Evolutionary conservation across 345 rosid genomes (phyloP).

Genomic region (Crucihimalaya himalaica): DNA sequence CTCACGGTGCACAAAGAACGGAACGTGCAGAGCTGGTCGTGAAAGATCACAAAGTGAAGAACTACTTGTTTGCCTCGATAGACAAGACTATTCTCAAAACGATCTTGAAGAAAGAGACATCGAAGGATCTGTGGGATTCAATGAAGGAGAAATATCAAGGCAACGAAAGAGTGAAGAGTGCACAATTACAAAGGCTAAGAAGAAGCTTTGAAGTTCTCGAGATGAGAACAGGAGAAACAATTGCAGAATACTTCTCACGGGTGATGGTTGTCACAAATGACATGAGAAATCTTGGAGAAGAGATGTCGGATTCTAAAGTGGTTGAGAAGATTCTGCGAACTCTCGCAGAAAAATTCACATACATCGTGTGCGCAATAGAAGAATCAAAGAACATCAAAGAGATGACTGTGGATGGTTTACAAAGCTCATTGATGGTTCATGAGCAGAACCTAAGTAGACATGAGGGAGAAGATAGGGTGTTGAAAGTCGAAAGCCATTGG

Average conservation of each 20-base stretch:
- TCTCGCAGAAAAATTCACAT: background rate
- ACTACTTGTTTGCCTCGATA: background rate
- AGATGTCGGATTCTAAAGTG: too few species aligned
- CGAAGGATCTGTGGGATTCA: too few species aligned
- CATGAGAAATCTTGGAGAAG: background rate
- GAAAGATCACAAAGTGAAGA: background rate
- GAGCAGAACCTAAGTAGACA: background rate
- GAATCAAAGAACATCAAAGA: background rate
- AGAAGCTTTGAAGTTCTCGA: too few species aligned
- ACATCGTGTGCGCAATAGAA: background rate
- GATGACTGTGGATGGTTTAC: background rate
- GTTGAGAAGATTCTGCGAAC: too few species aligned
- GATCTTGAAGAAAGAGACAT: too few species aligned
- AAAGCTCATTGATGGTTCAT: background rate
- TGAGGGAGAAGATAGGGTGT: rapidly evolving
- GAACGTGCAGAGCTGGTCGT: too few species aligned
- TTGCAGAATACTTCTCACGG: background rate
- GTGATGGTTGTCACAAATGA: too few species aligned
- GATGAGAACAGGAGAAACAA: background rate
- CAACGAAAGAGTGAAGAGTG: too few species aligned
- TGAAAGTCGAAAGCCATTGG: background rate
- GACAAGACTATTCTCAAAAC: background rate
- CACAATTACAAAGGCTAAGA: too few species aligned
- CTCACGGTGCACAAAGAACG: background rate
- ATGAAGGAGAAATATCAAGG: too few species aligned